Base-by-base conservation (phyloP, 805 yeast genomes). In the Kodamaea neixiangensis region DNA sequence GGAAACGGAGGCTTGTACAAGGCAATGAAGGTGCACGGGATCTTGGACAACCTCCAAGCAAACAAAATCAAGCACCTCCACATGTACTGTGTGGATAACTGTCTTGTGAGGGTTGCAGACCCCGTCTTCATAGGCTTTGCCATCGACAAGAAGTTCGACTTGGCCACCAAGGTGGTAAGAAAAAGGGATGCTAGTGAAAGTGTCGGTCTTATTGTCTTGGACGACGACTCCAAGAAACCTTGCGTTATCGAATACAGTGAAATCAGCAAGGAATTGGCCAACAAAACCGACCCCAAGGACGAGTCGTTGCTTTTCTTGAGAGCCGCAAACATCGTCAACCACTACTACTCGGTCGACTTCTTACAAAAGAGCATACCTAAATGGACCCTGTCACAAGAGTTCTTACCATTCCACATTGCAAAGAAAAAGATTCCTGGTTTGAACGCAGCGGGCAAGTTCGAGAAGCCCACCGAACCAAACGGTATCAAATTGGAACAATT, bases 321-420 rank as follows among this genome's bases (percentile, higher is more conserved):
- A 59, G 97, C 98, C 3, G 99, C 97, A 20, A 94, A 94, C 69
- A 94, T 94, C 56, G 99, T 94, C 49, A 94, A 94, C 67, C 99
- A 94, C 70, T 94, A 92, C 70, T 94, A 93, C 69, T 85, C 92
- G 3, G 89, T 89, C 43, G 86, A 80, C n/a, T 80, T 91, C 61
- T 73, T 94, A 60, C 67, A 71, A 21, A 57, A 71, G 29, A 75
- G 75, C 69, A 75, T 91, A 53, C 85, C 87, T 3, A 63, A 73
- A 22, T 92, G 97, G 97, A 79, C 82, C 56, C 66, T 79, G 3
- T 79, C 86, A 29, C 83, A 82, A 62, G 73, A 78, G 56, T 75
- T 68, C 58, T 77, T 94, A 63, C 97, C 98, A n/a, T 93, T 86
- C 74, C 99, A 94, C 69, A 82, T 93, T 64, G 99, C 99, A 18